Conservation (phyloP, 768 basidiomycete genomes). For the Xerocomellus amylosporus region DNA sequence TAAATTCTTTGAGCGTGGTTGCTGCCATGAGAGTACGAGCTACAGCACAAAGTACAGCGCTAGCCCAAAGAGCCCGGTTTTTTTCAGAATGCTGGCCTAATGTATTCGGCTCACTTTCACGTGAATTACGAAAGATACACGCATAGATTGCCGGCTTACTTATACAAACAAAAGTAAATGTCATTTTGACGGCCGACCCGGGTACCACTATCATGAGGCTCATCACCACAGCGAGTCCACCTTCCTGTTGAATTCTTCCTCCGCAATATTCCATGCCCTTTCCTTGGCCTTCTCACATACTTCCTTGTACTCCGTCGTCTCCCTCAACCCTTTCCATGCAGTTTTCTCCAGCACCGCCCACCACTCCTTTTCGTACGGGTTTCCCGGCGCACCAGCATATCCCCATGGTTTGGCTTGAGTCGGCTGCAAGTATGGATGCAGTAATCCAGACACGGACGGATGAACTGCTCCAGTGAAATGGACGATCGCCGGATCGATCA, state of each 20-base stretch:
- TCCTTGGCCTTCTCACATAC: background rate
- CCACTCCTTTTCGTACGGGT: conserved; percentile 48
- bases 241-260: background rate
- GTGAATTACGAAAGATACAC: conserved; percentile 1
- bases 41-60: background rate
- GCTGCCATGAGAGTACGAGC: conserved; percentile 22
- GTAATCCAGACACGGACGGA: background rate
- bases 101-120: conserved; percentile 1
- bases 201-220: too few relatives aligned
- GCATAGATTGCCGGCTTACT: too few relatives aligned
- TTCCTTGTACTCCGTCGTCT: conserved; percentile 3
- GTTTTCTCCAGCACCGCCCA: conserved; percentile 42
- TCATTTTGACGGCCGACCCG: too few relatives aligned
- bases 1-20: conserved; percentile 43
- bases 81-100: background rate
- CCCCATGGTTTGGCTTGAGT: conserved; percentile 50
- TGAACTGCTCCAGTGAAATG: background rate
- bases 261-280: background rate
- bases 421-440: background rate
- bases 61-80: background rate
- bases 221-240: too few relatives aligned
- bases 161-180: background rate
- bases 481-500: background rate
- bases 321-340: conserved; percentile 36
- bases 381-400: conserved; percentile 48